These are phyloP conservation scores for Xanthoparmelia taractica DNA, from an alignment of 495 filamentous ascomycete species.

Conservation along the genomic window DNA sequence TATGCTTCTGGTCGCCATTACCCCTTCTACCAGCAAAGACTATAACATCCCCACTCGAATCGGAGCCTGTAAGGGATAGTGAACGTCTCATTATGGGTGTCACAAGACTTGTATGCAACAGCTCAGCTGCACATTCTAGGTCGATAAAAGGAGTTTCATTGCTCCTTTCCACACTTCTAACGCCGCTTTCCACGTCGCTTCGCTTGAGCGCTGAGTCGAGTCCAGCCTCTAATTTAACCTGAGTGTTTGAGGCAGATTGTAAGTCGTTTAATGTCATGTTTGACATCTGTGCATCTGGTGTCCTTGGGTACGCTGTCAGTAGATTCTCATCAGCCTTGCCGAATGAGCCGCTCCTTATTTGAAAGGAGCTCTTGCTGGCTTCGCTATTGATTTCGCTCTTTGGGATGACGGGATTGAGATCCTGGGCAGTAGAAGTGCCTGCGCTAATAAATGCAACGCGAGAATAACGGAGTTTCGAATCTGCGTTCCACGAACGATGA, in stretches of 20 bases:
- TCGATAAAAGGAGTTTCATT: constrained; percentile 15
- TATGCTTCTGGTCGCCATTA: not conserved
- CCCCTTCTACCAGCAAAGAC: constrained; percentile 51
- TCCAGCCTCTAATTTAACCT: not conserved
- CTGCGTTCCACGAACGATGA: constrained; percentile 38
- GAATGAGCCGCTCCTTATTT: not conserved
- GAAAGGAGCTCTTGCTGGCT: not conserved
- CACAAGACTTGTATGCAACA: constrained; percentile 25
- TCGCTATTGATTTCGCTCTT: not conserved
- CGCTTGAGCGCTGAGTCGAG: not conserved
- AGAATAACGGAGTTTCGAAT: constrained; percentile 41
- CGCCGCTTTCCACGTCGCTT: not conserved
- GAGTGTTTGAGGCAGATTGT: not conserved
- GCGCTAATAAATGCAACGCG: constrained; percentile 71
- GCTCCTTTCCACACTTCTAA: not conserved
- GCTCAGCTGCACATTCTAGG: constrained; percentile 6
- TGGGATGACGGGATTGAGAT: constrained; percentile 16
- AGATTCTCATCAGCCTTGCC: not conserved
- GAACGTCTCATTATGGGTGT: constrained; percentile 28
- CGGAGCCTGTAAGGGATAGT: constrained; percentile 39
- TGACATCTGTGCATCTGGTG: constrained; percentile 7
- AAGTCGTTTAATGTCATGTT: constrained; percentile 11
- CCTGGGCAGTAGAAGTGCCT: constrained; percentile 47
- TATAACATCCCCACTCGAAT: constrained; percentile 60
- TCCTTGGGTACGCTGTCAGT: not conserved